These are phyloP conservation scores for Medicago ruthenica DNA, from an alignment of 306 rosid genomes.

Conservation along the genomic window DNA sequence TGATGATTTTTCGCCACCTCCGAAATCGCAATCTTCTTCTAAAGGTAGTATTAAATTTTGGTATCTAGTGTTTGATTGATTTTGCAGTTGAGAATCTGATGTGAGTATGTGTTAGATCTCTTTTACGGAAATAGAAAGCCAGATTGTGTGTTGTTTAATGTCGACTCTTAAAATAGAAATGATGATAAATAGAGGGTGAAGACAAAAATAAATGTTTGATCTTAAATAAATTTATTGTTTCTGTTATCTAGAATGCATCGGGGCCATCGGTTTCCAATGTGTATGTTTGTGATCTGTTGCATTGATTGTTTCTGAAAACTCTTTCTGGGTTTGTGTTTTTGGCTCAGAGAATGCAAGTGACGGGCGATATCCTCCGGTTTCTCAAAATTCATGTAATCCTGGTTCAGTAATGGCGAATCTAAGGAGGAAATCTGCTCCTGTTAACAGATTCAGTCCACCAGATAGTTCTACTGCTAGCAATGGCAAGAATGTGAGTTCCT, in stretches of 20 bases:
- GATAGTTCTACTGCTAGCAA: constrained; percentile 66
- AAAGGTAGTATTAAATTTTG: constrained; percentile 58
- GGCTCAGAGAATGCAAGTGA: constrained; percentile 69
- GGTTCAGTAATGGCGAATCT: constrained; percentile 54
- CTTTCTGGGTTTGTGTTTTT: constrained; percentile 38
- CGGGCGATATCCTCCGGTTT: constrained; percentile 58
- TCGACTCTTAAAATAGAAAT: background rate
- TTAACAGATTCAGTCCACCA: constrained; percentile 59
- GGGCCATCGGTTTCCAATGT: background rate
- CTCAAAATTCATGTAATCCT: constrained; percentile 56
- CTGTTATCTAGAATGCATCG: background rate
- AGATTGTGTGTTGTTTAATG: constrained; percentile 14
- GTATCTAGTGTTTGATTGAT: constrained; percentile 7
- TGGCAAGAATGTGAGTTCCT: constrained; percentile 58
- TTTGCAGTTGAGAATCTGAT: constrained; percentile 8
- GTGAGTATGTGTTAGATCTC: constrained; percentile 17
- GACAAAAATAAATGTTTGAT: constrained; percentile 8
- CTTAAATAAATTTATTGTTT: background rate
- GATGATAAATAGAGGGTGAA: background rate
- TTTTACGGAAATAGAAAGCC: constrained; percentile 23
- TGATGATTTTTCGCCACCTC: constrained; percentile 73
- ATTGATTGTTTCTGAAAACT: constrained; percentile 19
- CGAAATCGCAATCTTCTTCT: constrained; percentile 69
- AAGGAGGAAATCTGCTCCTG: constrained; percentile 54
- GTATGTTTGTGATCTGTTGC: constrained; percentile 18